Base-by-base conservation (phyloP, 768 basidiomycete genomes). In the Scleroderma citrinum region DNA sequence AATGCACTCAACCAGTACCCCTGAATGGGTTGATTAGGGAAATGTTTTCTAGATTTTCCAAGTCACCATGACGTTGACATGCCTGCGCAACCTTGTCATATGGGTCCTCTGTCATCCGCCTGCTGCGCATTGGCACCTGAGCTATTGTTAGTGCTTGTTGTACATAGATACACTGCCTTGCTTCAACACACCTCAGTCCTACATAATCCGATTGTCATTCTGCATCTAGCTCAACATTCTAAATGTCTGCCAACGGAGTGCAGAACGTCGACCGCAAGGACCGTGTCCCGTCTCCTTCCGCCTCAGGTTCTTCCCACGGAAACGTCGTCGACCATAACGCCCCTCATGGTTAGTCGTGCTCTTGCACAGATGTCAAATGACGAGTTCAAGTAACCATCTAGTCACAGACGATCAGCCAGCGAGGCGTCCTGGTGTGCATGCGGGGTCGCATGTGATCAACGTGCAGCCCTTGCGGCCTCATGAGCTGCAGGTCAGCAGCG, bases 381-480 rank as follows among this genome's bases (percentile, higher is more conserved):
- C 23, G 35, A 26, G 52, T 59, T 56, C 36, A 52, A 49, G 19
- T 24, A 58, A 55, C 30, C 55, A 50, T 39, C 29, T 55, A 87
- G 87, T 88, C 21, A 87, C 87, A 36, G 85, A 86, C 4, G 82
- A 86, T 7, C 62, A 71, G 13, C 58, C 60, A 38, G 65, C 62
- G 24, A 68, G 73, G 24, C 68, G 66, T 50, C 71, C 63, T 48
- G 50, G 44, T 14, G 29, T 21, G 16, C 56, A 58, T 7, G 52
- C 50, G 2, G 69, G 67, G 48, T 52, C 62, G 14, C 74, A 77
- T 50, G 65, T 90, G 67, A 86, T 92, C 53, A 73, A 71, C 48
- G 90, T 93, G n/a, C 87, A 93, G 63, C 90, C 91, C 1, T 70
- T 92, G 69, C 87, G 83, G 71, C 77, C 80, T 53, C 80, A 76